Evolutionary conservation across 306 rosid species (phyloP).

Genomic region (Ziziphus jujuba): DNA sequence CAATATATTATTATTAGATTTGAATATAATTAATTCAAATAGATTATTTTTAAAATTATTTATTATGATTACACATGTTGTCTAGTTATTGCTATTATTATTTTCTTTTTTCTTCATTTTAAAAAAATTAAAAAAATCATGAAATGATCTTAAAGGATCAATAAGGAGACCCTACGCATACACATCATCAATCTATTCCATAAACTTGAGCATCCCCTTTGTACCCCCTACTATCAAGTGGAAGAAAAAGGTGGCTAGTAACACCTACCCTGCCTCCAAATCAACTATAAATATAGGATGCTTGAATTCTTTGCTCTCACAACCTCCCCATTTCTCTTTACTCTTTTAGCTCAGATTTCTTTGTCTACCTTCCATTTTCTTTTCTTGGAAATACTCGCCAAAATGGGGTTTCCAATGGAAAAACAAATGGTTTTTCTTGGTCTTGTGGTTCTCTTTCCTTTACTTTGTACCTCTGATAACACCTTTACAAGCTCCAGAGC

Average conservation of each 20-base stretch:
- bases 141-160: too few species aligned
- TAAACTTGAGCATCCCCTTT: background rate
- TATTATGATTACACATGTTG: too few species aligned
- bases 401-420: slow-evolving; percentile 41
- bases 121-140: too few species aligned
- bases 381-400: background rate
- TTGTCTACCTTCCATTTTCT: background rate
- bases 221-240: slow-evolving; percentile 17
- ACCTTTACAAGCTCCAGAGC: slow-evolving; percentile 58
- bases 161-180: too few species aligned
- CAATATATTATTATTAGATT: too few species aligned
- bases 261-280: slow-evolving; percentile 15
- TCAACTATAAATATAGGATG: slow-evolving; percentile 48
- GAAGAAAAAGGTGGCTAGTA: slow-evolving; percentile 22
- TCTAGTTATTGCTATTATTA: too few species aligned
- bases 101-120: too few species aligned
- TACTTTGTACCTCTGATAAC: slow-evolving; percentile 48
- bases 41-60: too few species aligned
- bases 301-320: slow-evolving; percentile 30
- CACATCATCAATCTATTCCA: background rate
- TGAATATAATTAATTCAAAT: too few species aligned
- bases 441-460: slow-evolving; percentile 48
- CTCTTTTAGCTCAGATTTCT: slow-evolving; percentile 17
- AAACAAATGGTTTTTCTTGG: slow-evolving; percentile 34
- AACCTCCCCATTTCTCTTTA: slow-evolving; percentile 7